These are phyloP conservation scores for Diaporthe humulicola DNA, from an alignment of 2,329 filamentous ascomycete species.

Conservation along the genomic window DNA sequence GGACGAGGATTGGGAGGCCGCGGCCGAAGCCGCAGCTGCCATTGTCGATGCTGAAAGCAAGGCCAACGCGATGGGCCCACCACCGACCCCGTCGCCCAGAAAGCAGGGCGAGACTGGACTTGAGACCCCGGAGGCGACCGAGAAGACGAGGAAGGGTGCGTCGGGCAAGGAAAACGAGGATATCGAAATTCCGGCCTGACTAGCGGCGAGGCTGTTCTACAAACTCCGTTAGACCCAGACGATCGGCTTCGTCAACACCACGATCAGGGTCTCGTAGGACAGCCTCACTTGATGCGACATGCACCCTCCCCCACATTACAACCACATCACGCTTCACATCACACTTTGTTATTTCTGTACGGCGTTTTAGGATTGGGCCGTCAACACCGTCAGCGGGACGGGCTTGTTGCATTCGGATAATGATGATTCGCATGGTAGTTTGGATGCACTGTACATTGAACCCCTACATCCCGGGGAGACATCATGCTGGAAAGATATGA, in stretches of 20 bases:
- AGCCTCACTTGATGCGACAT: constrained; percentile 33
- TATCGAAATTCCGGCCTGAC: constrained; percentile 39
- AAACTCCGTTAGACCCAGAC: constrained; percentile 23
- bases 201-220: constrained; percentile 40
- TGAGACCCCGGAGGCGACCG: constrained; percentile 15
- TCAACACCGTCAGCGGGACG: constrained; percentile 21
- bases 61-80: constrained; percentile 39
- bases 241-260: constrained; percentile 27
- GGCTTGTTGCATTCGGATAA: not conserved
- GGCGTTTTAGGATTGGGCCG: constrained; percentile 21
- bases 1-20: constrained; percentile 38
- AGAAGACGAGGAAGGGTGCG: constrained; percentile 25
- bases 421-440: constrained; percentile 22
- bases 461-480: constrained; percentile 24
- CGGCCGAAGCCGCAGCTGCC: constrained; percentile 35
- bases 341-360: constrained; percentile 19
- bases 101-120: constrained; percentile 31
- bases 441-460: constrained; percentile 33
- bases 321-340: not conserved
- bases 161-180: constrained; percentile 38
- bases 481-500: constrained; percentile 29
- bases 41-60: constrained; percentile 35
- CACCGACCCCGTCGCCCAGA: constrained; percentile 38
- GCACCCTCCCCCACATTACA: not conserved
- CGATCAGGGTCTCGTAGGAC: constrained; percentile 36